These are phyloP conservation scores for Prunus armeniaca DNA, from an alignment of 306 rosid genomes.

Conservation along the genomic window DNA sequence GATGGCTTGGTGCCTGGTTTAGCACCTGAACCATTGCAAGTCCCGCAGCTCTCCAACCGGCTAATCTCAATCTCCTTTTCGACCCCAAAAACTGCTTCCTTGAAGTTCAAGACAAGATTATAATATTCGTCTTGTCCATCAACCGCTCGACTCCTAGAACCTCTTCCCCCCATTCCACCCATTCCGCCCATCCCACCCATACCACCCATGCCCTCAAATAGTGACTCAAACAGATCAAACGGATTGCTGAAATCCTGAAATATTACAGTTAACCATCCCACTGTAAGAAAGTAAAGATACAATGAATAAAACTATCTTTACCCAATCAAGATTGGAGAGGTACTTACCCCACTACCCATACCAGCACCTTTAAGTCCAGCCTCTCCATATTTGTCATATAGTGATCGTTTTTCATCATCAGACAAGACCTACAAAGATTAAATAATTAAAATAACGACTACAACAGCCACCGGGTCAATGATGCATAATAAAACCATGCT, in stretches of 20 bases:
- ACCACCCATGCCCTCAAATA: slow-evolving; percentile 51
- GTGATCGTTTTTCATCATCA: slow-evolving; percentile 84
- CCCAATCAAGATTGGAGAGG: slow-evolving; percentile 10
- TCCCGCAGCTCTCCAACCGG: slow-evolving; percentile 82
- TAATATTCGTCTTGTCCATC: slow-evolving; percentile 71
- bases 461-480: slow-evolving; percentile 20
- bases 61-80: slow-evolving; percentile 92
- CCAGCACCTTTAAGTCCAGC: slow-evolving; percentile 95
- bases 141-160: slow-evolving; percentile 56
- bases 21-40: slow-evolving; percentile 93
- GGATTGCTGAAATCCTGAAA: slow-evolving; percentile 69
- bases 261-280: background rate
- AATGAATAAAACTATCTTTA: background rate
- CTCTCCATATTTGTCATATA: slow-evolving; percentile 92
- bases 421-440: slow-evolving; percentile 75
- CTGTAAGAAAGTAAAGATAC: slow-evolving; percentile 12
- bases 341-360: slow-evolving; percentile 83
- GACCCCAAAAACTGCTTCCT: slow-evolving; percentile 94
- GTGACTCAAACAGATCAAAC: slow-evolving; percentile 58
- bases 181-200: slow-evolving; percentile 42
- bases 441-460: slow-evolving; percentile 1
- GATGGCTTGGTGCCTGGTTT: slow-evolving; percentile 91
- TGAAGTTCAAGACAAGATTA: slow-evolving; percentile 78
- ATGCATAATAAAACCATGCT: slow-evolving; percentile 1
- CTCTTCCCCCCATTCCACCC: slow-evolving; percentile 50